Base-by-base conservation (phyloP, 345 rosid species). In the Hibiscus syriacus region DNA sequence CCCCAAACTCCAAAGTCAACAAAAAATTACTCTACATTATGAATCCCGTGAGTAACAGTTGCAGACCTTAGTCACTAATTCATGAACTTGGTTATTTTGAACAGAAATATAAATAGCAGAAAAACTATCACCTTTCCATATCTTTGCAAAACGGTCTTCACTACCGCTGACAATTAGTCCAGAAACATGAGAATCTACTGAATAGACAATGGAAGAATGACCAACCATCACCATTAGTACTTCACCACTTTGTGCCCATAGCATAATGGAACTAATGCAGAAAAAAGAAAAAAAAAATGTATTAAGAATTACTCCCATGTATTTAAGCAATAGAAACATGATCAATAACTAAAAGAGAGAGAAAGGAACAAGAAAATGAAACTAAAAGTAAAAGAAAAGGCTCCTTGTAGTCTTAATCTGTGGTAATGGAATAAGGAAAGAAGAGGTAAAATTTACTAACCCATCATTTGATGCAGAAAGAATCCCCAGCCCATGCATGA, bases 381-480 rank as follows among this genome's bases (percentile, higher is more conserved):
- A 60, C 25, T n/a, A n/a, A 34, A 17, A 38, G 27, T 22, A 13
- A 61, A 70, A 50, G 4, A 61, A 25, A 57, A 43, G 6, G 17
- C 23, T 25, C 26, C 61, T 22, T 57, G n/a, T 19, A 22, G 6
- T 39, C 50, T 61, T 39, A 39, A 62, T 14, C 39, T 22, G 48
- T 39, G 23, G 49, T 39, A 38, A 58, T 30, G 60, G 9, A 22
- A 54, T 54, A 55, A 9, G 22, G 23, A 19, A 32, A 54, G 70
- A 73, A 73, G 16, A 30, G 52, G 26, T 64, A 23, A 59, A 57
- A 38, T 27, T 27, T 62, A 71, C 93, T 81, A 70, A 95, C 99
- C 98, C 95, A 81, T 95, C 99, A 85, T 95, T 98, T 67, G 99
- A 95, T 64, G 97, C 97, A 60, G 99, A 92, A 79, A 95, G 85